Base-by-base conservation (phyloP, 2,329 filamentous ascomycete genomes). In the Neonectria coccinea region DNA sequence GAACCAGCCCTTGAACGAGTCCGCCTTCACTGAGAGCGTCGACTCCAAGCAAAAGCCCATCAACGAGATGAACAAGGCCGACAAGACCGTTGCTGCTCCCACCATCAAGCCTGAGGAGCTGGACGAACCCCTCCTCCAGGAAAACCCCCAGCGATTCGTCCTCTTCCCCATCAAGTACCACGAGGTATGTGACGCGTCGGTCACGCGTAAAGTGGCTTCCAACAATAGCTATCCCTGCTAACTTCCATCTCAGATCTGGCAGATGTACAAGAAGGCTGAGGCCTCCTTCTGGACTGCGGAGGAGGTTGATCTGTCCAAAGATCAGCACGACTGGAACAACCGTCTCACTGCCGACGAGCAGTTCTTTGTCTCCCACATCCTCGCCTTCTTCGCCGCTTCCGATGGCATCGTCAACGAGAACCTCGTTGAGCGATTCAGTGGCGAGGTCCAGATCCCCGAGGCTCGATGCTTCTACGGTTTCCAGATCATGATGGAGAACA, bases 401-500 rank as follows among this genome's bases (percentile, higher is more conserved):
- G 96, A 99, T 77, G 96, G 96, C 78, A 99, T 99, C 72, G 96
- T 99, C 86, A 99, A 99, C 80, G 96, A 99, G 88, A 99, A 99
- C 86, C 87, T 99, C 25, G 90, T 99, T 65, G 94, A 98, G 88
- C 93, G 96, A 69, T 99, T 99, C 89, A 97, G 93, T 76, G 91
- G 89, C 70, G 96, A 99, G 83, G 95, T 99, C 31, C 96, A 99
- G 84, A 90, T 98, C 64, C 95, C 96, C 11, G 96, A 99, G 84
- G 96, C 96, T 70, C 94, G 96, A 76, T 99, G 96, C 90, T 99
- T 99, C 88, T 99, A 99, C 82, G 96, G 96, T 70, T 99, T 99
- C 89, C 96, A 99, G 86, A 98, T 98, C 85, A 99, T 99, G 96
- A 98, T 99, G 93, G 96, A 99, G 88, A 99, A 99, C 85, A 97